A percentile compares a stretch with the other conserved stretches of the same genome.
Evolutionary conservation across 2,329 filamentous ascomycete genomes (phyloP).

Genomic region (Tetracladium maxilliforme): DNA sequence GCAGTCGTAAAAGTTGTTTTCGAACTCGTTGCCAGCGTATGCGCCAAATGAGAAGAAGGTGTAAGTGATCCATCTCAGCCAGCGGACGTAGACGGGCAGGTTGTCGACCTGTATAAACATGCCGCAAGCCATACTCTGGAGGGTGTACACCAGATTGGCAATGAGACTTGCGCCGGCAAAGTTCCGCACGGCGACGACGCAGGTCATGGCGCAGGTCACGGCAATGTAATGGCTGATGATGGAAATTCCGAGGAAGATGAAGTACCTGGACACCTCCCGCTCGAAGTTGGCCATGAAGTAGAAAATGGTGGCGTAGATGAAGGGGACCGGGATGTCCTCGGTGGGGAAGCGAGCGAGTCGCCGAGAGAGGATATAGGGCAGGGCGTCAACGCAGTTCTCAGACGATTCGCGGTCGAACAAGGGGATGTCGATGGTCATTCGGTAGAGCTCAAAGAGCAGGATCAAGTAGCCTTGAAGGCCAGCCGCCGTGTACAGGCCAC

Average conservation of each 20-base stretch:
- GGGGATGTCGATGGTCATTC: conserved; percentile 59
- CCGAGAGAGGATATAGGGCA: conserved; percentile 56
- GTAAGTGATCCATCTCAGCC: conserved; percentile 57
- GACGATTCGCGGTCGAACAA: conserved; percentile 63
- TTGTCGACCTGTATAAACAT: conserved; percentile 63
- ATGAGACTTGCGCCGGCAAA: conserved; percentile 60
- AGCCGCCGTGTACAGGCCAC: conserved; percentile 56
- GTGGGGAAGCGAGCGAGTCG: conserved; percentile 53
- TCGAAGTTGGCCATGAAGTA: conserved; percentile 72
- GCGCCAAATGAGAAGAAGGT: conserved; percentile 59
- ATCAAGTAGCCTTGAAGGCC: conserved; percentile 65
- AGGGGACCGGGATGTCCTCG: conserved; percentile 59
- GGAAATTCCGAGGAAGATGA: conserved; percentile 56
- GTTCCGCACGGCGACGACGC: conserved; percentile 47
- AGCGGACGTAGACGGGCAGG: conserved; percentile 64
- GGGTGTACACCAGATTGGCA: conserved; percentile 56
- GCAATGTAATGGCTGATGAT: conserved; percentile 61
- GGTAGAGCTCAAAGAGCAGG: conserved; percentile 61
- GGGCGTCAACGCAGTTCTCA: conserved; percentile 55
- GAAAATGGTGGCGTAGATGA: conserved; percentile 55
- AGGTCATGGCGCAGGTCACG: conserved; percentile 55
- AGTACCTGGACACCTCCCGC: conserved; percentile 45
- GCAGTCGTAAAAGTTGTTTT: conserved; percentile 58
- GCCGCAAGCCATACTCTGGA: conserved; percentile 62
- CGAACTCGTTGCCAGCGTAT: conserved; percentile 58